Evolutionary conservation across 2,329 filamentous ascomycete genomes (phyloP), one percentile per base, ranked within the genome.

Genomic region (Phialocephala sp.): DNA sequence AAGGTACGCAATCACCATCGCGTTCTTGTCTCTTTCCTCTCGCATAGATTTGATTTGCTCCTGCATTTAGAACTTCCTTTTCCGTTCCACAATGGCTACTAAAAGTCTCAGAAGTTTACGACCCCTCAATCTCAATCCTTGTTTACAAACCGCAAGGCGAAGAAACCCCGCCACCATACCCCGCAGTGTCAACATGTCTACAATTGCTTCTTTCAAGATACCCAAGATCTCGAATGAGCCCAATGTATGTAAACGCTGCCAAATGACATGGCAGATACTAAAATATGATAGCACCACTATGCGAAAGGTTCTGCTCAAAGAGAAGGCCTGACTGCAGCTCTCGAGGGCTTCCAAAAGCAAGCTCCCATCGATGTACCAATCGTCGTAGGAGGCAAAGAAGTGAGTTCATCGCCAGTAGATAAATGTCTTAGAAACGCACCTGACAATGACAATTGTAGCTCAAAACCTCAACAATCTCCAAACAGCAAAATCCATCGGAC

Each of bases 201-300:
- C 73, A 8, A 69, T 97, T 69, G 94, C 93, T 59, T 85, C 88
- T 67, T 98, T 97, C 86, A 94, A 92, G 83, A 87, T 94, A 60
- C 95, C 95, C 59, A 89, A 89, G 69, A 87, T 97, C 73, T 83
- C 87, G 77, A 99, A 99, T 77, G 95, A 99, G 82, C 93, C 93
- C n/a, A 99, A 97, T 78, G 94, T 97, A 80, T 79, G 92, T 84
- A 39, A 62, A 20, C n/a, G 1, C 27, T 47, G 18, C 15, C 47
- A 60, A 62, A 62, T 35, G 37, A 60, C 47, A 39, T 59, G 15
- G 32, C 35, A 18, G 65, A 57, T 70, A 55, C 66, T 69, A 32
- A 62, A 64, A 9, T 59, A 2, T 64, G 24, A 8, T 73, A 97
- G 93, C 91, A 96, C 82, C 91, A 94, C 80, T 99, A 97, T 78